phyloP scores from a whole-genome alignment of 2,329 filamentous ascomycete genomes.

The Trichoderma koningiopsis region DNA sequence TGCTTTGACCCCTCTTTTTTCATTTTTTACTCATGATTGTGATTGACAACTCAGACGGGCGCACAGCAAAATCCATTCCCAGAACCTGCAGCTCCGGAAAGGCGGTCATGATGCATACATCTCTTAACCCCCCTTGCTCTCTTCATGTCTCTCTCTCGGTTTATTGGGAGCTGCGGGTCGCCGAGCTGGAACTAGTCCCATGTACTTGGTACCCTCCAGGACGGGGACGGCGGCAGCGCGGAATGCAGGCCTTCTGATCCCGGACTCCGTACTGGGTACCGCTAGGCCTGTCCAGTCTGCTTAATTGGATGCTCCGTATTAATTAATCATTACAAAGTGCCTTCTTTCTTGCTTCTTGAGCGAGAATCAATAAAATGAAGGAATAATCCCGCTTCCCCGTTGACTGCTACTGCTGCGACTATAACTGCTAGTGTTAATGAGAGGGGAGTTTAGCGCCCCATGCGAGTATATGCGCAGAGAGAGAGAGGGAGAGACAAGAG shows the following conservation, averaged over 20 bases:
- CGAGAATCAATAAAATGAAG: background rate
- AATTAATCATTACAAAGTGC: background rate
- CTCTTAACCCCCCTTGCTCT: conserved; percentile 2
- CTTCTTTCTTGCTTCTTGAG: background rate
- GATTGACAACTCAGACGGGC: conserved; percentile 1
- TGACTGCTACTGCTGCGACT: background rate
- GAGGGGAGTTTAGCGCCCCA: background rate
- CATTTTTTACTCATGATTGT: background rate
- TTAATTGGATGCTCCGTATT: background rate
- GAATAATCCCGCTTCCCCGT: conserved; percentile 11
- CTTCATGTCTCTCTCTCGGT: background rate
- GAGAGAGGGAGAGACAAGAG: background rate
- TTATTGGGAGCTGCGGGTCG: conserved; percentile 5
- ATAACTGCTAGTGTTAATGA: background rate
- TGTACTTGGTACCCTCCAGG: conserved; percentile 9
- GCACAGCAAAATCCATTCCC: background rate
- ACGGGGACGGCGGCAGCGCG: background rate
- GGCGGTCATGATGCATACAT: conserved; percentile 19
- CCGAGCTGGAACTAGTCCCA: conserved; percentile 9
- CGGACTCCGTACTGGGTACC: conserved; percentile 16
- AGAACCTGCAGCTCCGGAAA: conserved; percentile 5
- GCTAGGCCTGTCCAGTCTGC: background rate
- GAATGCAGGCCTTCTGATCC: background rate
- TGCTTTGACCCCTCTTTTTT: background rate
- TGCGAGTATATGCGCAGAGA: background rate